Evolutionary conservation across 75 land plant genomes (phyloP).

Genomic region (Sequoia sempervirens): DNA sequence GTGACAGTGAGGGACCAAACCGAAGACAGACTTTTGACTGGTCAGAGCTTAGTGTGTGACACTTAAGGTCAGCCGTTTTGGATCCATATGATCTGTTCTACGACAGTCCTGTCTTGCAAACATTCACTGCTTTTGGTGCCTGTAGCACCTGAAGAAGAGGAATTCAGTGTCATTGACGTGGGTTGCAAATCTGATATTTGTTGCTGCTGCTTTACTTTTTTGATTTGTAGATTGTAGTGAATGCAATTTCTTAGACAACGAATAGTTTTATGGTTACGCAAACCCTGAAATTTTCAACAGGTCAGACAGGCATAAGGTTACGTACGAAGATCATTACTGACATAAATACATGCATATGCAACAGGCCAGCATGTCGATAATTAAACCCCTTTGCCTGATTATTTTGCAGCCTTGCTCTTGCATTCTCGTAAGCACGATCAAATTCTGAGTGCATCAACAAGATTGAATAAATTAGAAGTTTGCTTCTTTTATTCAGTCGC

Average conservation of each 20-base stretch:
- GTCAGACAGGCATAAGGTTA: neutral
- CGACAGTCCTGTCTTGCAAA: neutral
- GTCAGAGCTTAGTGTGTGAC: too few relatives aligned
- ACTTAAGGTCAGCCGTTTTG: too few relatives aligned
- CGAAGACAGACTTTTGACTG: too few relatives aligned
- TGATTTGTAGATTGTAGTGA: neutral
- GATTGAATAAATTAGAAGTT: neutral
- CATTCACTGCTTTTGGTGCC: neutral
- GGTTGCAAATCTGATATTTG: neutral
- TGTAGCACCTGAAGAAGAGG: neutral
- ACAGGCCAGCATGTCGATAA: neutral
- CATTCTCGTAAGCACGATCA: neutral
- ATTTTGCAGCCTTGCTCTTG: neutral
- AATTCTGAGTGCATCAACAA: neutral
- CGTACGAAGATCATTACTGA: neutral
- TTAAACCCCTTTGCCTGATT: neutral
- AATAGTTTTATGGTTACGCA: neutral
- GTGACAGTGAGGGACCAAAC: too few relatives aligned
- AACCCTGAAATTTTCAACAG: neutral
- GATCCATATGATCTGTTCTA: neutral
- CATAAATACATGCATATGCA: neutral
- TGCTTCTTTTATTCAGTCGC: neutral
- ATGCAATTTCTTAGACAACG: neutral
- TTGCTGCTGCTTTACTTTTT: neutral
- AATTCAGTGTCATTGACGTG: neutral